Conservation (phyloP, 352 stramenopile species). For the Phytophthora citrophthora region DNA sequence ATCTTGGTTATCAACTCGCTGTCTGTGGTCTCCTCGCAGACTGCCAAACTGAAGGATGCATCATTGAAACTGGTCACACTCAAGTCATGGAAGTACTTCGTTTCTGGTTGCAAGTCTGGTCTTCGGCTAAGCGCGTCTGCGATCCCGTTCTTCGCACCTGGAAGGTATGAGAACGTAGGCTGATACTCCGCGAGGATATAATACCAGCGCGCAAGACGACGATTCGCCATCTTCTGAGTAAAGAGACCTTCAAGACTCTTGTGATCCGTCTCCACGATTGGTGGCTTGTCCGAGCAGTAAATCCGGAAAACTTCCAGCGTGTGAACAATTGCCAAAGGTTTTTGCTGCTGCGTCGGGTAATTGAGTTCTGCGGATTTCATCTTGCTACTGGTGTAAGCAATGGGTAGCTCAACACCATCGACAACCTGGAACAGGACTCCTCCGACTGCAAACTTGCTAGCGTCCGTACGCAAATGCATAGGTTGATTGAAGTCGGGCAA, state of each 20-base stretch:
- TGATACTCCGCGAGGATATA: background rate
- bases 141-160: background rate
- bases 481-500: no score
- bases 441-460: background rate
- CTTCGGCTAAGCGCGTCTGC: background rate
- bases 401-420: no score
- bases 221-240: no score
- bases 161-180: background rate
- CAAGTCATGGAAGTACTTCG: no score
- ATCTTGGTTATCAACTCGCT: background rate
- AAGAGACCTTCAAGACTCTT: no score
- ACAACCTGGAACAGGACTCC: background rate
- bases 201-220: background rate
- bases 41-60: background rate
- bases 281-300: no score
- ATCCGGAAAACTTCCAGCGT: background rate
- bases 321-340: background rate
- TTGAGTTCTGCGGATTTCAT: no score
- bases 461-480: background rate
- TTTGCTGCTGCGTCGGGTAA: background rate
- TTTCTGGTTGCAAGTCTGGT: background rate
- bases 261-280: no score
- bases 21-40: background rate
- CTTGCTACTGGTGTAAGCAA: no score
- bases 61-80: no score